Conservation (phyloP, 371 early-diverging fungal species). For the Parasitella parasitica region DNA sequence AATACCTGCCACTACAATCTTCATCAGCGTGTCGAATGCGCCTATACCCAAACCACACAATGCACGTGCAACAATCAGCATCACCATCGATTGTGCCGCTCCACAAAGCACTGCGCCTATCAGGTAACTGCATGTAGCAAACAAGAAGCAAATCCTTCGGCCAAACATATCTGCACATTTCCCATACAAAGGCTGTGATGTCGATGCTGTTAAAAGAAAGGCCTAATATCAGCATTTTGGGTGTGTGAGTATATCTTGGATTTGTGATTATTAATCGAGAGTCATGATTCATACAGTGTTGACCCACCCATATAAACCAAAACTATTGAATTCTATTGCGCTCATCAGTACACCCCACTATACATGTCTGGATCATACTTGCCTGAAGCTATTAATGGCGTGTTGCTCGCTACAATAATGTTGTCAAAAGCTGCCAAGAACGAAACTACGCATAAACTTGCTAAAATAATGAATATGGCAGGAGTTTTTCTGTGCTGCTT, state of each 20-base stretch:
- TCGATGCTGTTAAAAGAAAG: conserved; percentile 45
- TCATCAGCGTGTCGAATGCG: conserved; percentile 62
- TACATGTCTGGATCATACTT: not conserved
- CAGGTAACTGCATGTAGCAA: conserved; percentile 61
- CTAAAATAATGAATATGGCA: not conserved
- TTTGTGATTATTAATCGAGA: not conserved
- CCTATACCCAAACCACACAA: conserved; percentile 76
- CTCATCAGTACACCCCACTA: too few relatives aligned
- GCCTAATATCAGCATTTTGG: conserved; percentile 21
- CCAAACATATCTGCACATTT: conserved; percentile 72
- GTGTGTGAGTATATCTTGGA: not conserved
- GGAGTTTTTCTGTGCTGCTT: too few relatives aligned
- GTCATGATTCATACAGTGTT: conserved; percentile 28
- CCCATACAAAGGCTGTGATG: conserved; percentile 65
- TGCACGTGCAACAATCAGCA: conserved; percentile 68
- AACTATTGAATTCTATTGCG: conserved; percentile 40
- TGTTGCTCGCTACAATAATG: conserved; percentile 38
- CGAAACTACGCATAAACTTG: conserved; percentile 37
- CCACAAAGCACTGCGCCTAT: conserved; percentile 69
- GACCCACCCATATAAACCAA: conserved; percentile 38
- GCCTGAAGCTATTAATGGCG: conserved; percentile 36
- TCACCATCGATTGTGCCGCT: conserved; percentile 61
- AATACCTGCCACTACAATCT: conserved; percentile 71
- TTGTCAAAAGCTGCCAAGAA: conserved; percentile 47
- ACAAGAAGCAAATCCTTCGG: conserved; percentile 56